These are phyloP conservation scores for Lactifluus volemus DNA, from an alignment of 768 basidiomycete species.

Conservation along the genomic window DNA sequence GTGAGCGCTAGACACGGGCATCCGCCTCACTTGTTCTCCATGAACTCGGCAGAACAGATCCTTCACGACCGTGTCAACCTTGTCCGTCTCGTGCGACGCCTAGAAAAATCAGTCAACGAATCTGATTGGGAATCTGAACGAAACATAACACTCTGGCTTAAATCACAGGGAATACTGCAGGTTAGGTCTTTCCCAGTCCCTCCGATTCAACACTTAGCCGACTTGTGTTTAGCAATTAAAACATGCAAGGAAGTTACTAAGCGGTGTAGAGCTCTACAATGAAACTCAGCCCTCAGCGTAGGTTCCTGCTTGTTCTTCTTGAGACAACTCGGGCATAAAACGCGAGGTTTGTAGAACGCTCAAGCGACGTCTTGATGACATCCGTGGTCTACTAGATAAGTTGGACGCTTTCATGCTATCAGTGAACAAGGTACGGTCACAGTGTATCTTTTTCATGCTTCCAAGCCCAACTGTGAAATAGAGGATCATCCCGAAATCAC, in stretches of 20 bases:
- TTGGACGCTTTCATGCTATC: conserved; percentile 45
- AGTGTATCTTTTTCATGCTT: neutral
- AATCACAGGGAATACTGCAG: conserved; percentile 47
- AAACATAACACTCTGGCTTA: conserved; percentile 40
- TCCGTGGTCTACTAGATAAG: conserved; percentile 42
- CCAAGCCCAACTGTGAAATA: conserved; percentile 18
- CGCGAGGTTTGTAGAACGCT: conserved; percentile 29
- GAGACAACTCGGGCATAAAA: neutral
- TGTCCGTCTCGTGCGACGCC: conserved; percentile 45
- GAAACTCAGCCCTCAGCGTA: conserved; percentile 5
- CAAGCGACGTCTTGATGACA: conserved; percentile 37
- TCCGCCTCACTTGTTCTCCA: neutral
- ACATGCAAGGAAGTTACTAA: conserved; percentile 5
- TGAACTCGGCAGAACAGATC: conserved; percentile 18
- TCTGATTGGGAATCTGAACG: conserved; percentile 33
- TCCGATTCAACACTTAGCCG: no score
- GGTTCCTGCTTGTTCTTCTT: neutral
- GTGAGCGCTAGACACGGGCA: no score
- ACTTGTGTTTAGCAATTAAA: conserved; percentile 10
- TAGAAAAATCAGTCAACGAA: conserved; percentile 45
- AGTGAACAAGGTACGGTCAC: conserved; percentile 40
- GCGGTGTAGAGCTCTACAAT: conserved; percentile 8
- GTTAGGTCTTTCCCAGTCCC: conserved; percentile 27
- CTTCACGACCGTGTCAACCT: conserved; percentile 64
- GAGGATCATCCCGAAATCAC: conserved; percentile 34